Evolutionary conservation across 2,329 filamentous ascomycete species (phyloP).

Genomic region (Amauroascus verrucosus): DNA sequence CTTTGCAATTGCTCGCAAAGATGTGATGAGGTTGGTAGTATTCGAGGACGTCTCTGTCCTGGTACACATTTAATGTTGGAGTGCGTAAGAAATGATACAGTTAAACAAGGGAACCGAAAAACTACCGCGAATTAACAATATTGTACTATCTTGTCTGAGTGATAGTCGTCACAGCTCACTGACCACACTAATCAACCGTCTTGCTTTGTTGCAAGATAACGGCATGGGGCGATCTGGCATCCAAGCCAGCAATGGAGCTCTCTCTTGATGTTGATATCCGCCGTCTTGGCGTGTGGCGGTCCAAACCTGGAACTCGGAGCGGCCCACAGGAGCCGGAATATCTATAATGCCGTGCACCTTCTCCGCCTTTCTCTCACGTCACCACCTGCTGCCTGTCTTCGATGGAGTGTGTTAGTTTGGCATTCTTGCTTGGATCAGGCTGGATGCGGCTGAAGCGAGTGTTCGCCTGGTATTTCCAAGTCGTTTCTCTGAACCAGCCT

Average conservation of each 20-base stretch:
- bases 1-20: neutral
- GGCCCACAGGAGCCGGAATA: conserved; percentile 1
- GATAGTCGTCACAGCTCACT: neutral
- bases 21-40: neutral
- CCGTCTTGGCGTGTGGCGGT: conserved; percentile 7
- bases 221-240: neutral
- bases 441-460: too few species aligned
- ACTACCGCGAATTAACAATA: too few species aligned
- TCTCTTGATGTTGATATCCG: conserved; percentile 5
- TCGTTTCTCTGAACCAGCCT: too few species aligned
- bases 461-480: too few species aligned
- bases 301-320: conserved; percentile 3
- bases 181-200: neutral
- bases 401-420: too few species aligned
- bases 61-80: conserved; percentile 4
- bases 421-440: too few species aligned
- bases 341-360: neutral
- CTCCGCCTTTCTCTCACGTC: neutral
- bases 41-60: neutral
- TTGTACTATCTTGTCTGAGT: neutral
- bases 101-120: too few species aligned
- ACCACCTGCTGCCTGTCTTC: conserved; percentile 4
- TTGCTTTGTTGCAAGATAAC: neutral
- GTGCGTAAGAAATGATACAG: neutral
- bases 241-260: conserved; percentile 1